These are phyloP conservation scores for Syzygium aromaticum DNA, from an alignment of 345 rosid species.

Conservation along the genomic window DNA sequence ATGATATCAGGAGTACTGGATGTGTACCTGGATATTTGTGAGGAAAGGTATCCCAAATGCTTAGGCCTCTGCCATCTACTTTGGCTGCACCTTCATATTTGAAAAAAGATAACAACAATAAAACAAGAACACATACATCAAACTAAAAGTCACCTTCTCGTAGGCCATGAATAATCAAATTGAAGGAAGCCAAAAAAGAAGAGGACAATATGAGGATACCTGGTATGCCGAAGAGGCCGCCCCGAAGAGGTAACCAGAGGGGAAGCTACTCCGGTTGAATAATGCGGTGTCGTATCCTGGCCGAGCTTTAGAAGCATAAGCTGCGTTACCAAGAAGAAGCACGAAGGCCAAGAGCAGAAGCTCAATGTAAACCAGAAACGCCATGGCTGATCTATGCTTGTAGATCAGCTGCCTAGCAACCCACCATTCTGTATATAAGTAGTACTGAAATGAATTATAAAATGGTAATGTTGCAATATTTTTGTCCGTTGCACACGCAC, in stretches of 20 bases:
- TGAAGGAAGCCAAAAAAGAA: too few species aligned
- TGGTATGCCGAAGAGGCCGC: constrained; percentile 16
- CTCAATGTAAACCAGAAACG: neutral
- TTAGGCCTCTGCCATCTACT: constrained; percentile 10
- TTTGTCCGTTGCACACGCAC: neutral
- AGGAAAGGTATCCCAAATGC: constrained; percentile 20
- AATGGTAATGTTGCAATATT: neutral
- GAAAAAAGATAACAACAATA: neutral
- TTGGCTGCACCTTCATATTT: constrained; percentile 21
- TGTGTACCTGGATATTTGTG: neutral
- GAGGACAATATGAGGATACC: neutral
- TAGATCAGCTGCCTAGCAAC: neutral
- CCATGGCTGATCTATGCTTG: neutral
- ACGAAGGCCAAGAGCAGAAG: neutral
- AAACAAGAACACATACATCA: neutral
- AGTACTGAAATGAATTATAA: neutral
- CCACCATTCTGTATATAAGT: neutral
- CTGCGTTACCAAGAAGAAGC: neutral
- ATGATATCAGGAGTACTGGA: neutral
- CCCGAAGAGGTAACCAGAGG: constrained; percentile 15
- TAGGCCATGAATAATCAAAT: neutral
- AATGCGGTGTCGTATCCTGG: neutral
- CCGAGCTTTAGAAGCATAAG: neutral
- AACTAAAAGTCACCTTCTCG: neutral
- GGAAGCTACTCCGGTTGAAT: constrained; percentile 17